Evolutionary conservation across 2,329 filamentous ascomycete species (phyloP), one percentile per base, ranked within the genome.

Genomic region (Cytospora chrysosperma): DNA sequence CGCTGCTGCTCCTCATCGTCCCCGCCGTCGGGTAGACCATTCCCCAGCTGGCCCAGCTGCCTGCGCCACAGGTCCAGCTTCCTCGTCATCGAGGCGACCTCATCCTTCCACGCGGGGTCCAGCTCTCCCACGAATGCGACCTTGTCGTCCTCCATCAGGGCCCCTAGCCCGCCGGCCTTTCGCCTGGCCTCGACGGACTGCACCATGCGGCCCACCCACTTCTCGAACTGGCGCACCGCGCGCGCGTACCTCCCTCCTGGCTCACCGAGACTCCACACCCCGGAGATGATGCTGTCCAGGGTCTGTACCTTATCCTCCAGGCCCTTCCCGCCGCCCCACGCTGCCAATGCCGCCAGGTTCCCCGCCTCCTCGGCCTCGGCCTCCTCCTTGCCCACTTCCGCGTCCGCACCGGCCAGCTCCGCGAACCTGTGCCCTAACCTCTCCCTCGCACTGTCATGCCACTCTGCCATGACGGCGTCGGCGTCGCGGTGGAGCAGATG

Each of bases 401-500:
- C 69, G 30, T 76, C 73, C n/a, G 73, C 74, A 10, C 57, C 66
- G 0, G 72, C 74, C 15, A 84, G 68, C 12, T 66, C 67, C 2
- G 69, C 71, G 68, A 87, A 87, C 19, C 80, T 78, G 2, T 57
- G 67, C 0, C 77, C 77, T 3, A 89, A 76, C 57, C 77, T 79
- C 7, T 68, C 64, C 63, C 78, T 78, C 1, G 88, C 88, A 69
- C 83, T 87, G 2, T 75, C 79, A 64, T 81, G 80, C 85, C 87
- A 90, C 60, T 80, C 75, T 4, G 71, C 69, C 1, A 78, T 71
- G 0, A 80, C 80, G 3, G 71, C 65, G 1, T 73, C 73, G 4
- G 83, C 81, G 59, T 82, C 81, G 67, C 82, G 81, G 72, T 90
- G 87, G 26, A 91, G 72, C 9, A 90, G 75, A 56, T 88, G 85